phyloP scores from a whole-genome alignment of 2,329 filamentous ascomycete species.

The Aureobasidium sp. region DNA sequence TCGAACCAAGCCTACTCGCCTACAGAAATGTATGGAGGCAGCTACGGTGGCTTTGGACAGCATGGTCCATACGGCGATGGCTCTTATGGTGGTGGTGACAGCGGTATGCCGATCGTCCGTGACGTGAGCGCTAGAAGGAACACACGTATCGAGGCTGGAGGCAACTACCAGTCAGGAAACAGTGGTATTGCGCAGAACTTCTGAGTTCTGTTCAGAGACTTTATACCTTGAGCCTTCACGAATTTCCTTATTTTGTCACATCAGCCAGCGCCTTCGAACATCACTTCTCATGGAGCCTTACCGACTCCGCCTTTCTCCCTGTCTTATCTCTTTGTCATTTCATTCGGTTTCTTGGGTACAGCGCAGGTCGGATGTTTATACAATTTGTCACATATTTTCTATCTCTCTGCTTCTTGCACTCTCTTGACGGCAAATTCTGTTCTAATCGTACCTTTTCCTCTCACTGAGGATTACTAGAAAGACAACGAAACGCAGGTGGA shows the following conservation, averaged over 20 bases:
- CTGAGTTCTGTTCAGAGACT: constrained; percentile 33
- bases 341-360: background rate
- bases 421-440: background rate
- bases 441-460: background rate
- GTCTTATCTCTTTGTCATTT: background rate
- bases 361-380: constrained; percentile 6
- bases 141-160: constrained; percentile 86
- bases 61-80: constrained; percentile 49
- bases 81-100: constrained; percentile 47
- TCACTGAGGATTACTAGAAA: background rate
- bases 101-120: constrained; percentile 71
- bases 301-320: background rate
- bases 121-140: constrained; percentile 90
- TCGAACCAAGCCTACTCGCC: constrained; percentile 30
- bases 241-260: constrained; percentile 10
- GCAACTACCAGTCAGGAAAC: constrained; percentile 80
- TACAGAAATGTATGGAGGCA: constrained; percentile 29
- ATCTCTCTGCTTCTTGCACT: background rate
- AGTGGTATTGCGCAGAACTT: constrained; percentile 97
- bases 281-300: background rate
- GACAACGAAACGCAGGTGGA: background rate
- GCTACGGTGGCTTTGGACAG: constrained; percentile 46
- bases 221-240: background rate
- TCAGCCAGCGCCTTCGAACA: constrained; percentile 5
- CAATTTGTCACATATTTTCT: background rate